phyloP scores from a whole-genome alignment of 176 grass and related monocot genomes.

The maize (Zea mays) region Zm-B73-REFERENCE-NAM-5.0 NC_050101.1:127502501-127503000 shows the following conservation, averaged over 20 bases:
- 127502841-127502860: conserved; percentile 39
- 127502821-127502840: conserved; percentile 41
- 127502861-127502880: conserved; percentile 42
- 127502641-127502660: conserved; percentile 50
- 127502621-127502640: conserved; percentile 41
- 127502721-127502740: not conserved
- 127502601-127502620: conserved; percentile 36
- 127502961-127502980: conserved; percentile 22
- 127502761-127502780: conserved; percentile 1
- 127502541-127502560: conserved; percentile 40
- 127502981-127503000: no score
- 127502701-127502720: not conserved
- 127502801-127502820: conserved; percentile 34
- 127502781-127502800: not conserved
- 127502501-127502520: conserved; percentile 59
- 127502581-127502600: conserved; percentile 42
- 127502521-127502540: conserved; percentile 30
- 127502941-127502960: conserved; percentile 75
- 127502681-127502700: conserved; percentile 13
- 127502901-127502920: conserved; percentile 60
- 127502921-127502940: conserved; percentile 76
- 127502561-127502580: conserved; percentile 31
- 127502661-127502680: conserved; percentile 4
- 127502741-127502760: not conserved
- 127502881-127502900: conserved; percentile 45